Evolutionary conservation across 2,329 filamentous ascomycete genomes (phyloP), one percentile per base, ranked within the genome.

Genomic region (Dryadomyces quercivorus): DNA sequence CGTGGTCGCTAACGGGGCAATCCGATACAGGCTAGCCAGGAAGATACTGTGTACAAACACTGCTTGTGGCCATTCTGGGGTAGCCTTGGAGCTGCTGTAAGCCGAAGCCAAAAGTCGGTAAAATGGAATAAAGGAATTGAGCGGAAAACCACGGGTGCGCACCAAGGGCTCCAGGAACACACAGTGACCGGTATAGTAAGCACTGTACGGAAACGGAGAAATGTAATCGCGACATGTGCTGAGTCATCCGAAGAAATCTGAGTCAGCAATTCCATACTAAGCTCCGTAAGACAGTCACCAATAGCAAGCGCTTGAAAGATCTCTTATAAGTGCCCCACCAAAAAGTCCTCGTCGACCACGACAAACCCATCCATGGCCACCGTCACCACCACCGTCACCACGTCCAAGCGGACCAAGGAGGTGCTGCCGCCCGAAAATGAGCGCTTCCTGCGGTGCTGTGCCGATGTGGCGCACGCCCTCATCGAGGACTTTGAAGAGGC

Each of bases 391-490:
- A 73, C 70, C 26, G 63, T 67, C 59, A 75, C 69, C 58, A 82
- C 87, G n/a, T 21, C 53, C 21, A 44, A 43, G 42, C 48, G 48
- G 31, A 20, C 40, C 31, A 88, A 69, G 85, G 77, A 64, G 69
- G 81, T 63, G 62, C 77, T 95, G 13, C 80, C 89, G 2, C 88
- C 93, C 26, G 93, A 98, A 71, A 95, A 91, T 70, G 93, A 98
- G 72, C 84, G 93, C 52, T 96, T 88, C 68, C 81, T 97, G 69
- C 82, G 90, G 68, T 93, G 90, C 63, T 98, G 94, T 70, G 91
- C 92, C 59, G 94, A 98, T 63, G 91, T 98, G 64, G 92, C 91
- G 52, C 94, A 88, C 66, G 86, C 85, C 53, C 79, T 98, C 50
- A 95, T 98, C 63, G 89, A 96, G 65, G 92, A 97, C 65, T 89